A percentile compares a stretch with the other conserved stretches of the same genome.
These are phyloP conservation scores for Blastobotrys proliferans DNA, from an alignment of 1,139 yeast species.

Conservation along the genomic window DNA sequence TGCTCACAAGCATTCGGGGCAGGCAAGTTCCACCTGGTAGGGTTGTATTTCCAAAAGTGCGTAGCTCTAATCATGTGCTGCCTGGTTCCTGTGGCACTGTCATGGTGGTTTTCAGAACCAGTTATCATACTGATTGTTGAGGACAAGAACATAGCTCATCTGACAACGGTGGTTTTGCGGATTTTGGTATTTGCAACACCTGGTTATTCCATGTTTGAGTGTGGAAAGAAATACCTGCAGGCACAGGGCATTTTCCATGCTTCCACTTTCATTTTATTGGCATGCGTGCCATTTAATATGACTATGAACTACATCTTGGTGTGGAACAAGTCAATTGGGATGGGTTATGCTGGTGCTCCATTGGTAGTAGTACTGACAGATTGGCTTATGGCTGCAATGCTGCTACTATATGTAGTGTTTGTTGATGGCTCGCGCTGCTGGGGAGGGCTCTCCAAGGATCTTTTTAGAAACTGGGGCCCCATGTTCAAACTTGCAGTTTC, in stretches of 20 bases:
- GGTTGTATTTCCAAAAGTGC: constrained; percentile 53
- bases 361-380: constrained; percentile 55
- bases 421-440: constrained; percentile 66
- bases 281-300: constrained; percentile 77
- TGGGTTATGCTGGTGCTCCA: constrained; percentile 66
- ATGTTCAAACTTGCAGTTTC: constrained; percentile 69
- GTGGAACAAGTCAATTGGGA: constrained; percentile 60
- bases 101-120: constrained; percentile 56
- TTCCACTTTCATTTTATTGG: constrained; percentile 66
- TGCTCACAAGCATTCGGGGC: constrained; percentile 62
- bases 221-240: constrained; percentile 73
- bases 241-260: constrained; percentile 93
- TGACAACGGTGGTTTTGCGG: constrained; percentile 62
- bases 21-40: constrained; percentile 47
- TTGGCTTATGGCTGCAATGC: constrained; percentile 56
- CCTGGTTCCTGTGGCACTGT: constrained; percentile 44
- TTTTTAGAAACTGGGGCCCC: constrained; percentile 53
- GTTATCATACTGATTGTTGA: constrained; percentile 50
- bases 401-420: constrained; percentile 49
- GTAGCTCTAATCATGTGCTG: constrained; percentile 46
- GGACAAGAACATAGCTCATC: constrained; percentile 50
- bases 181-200: constrained; percentile 73
- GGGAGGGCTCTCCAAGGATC: constrained; percentile 54
- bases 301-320: constrained; percentile 66
- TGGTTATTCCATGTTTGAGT: constrained; percentile 75